phyloP scores from a whole-genome alignment of 768 basidiomycete species.

The Lactarius akahatsu region DNA sequence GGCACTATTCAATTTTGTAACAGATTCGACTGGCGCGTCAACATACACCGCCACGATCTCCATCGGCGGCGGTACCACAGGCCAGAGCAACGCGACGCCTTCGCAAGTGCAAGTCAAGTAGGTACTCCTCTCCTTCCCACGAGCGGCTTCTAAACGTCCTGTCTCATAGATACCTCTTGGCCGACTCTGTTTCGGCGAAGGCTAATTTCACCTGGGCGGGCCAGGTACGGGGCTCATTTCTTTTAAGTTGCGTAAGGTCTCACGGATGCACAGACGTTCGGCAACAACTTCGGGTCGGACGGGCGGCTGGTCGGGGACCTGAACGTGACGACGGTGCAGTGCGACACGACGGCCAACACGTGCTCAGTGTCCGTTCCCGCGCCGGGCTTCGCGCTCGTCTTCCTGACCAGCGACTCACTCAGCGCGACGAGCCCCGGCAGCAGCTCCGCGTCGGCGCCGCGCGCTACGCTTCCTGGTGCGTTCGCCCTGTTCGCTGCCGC shows the following conservation, averaged over 20 bases:
- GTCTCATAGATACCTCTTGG: conserved; percentile 52
- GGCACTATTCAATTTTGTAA: conserved; percentile 74
- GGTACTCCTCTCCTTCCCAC: conserved; percentile 30
- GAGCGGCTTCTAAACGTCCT: not conserved
- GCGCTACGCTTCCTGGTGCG: not conserved
- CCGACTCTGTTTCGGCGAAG: conserved; percentile 56
- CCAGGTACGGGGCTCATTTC: conserved; percentile 46
- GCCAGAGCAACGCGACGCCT: conserved; percentile 42
- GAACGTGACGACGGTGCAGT: conserved; percentile 57
- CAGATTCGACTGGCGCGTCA: conserved; percentile 55
- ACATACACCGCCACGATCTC: conserved; percentile 53
- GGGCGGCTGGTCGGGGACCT: conserved; percentile 62
- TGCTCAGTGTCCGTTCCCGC: conserved; percentile 68
- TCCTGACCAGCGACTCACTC: conserved; percentile 50
- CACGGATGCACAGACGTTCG: conserved; percentile 49
- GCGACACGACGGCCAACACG: conserved; percentile 50
- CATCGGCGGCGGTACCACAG: conserved; percentile 45
- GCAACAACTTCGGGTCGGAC: conserved; percentile 59
- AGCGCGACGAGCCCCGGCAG: conserved; percentile 36
- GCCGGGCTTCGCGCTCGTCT: conserved; percentile 75
- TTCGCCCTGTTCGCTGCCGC: not conserved
- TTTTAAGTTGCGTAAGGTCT: not conserved
- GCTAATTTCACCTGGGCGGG: conserved; percentile 76
- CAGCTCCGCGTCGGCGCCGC: not conserved
- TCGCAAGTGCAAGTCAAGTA: conserved; percentile 54